Base-by-base conservation (phyloP, 257 asterid species). In the Solanum chilense region DNA sequence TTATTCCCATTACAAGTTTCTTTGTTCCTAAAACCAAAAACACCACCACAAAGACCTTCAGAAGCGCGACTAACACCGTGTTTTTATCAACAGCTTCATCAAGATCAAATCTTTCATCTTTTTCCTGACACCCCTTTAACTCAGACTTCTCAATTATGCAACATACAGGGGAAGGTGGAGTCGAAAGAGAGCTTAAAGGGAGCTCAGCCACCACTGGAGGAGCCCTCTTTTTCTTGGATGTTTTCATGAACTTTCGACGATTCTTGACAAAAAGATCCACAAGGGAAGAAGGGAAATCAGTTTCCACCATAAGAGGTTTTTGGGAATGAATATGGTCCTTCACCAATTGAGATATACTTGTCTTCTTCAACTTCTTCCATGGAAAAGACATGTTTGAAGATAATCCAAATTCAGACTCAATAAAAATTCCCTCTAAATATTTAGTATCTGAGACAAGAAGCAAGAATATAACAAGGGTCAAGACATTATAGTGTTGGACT, bases 241-340 rank as follows among this genome's bases (percentile, higher is more conserved):
- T 47, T 47, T 85, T 92, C 81, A 85, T 94, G 89, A 93, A 86
- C 66, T 93, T 95, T 23, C 91, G 95, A 14, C 91, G 94, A 78
- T 96, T 92, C 86, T 94, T 96, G 70, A 96, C 93, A 88, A 94
- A 92, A 12, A 95, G 93, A 91, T 96, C 98, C 64, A 96, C 89
- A 37, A 96, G 91, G 37, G 98, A 95, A 11, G 99, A 92, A 1
- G 99, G 98, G 84, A 96, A 96, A 6, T 98, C 97, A 25, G 98
- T 94, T 49, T 93, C 95, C 58, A 96, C 98, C 47, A 93, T 93
- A 25, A 95, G 94, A 21, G 96, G 92, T 18, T 95, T 89, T 23
- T 94, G 93, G 86, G 89, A 95, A 78, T 89, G 91, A 69, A 96
- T 85, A 86, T 92, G 98, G 86, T 95, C 94, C 78, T 92, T 93